phyloP scores from a whole-genome alignment of 2,329 filamentous ascomycete genomes.

The Trichoderma sp. region DNA sequence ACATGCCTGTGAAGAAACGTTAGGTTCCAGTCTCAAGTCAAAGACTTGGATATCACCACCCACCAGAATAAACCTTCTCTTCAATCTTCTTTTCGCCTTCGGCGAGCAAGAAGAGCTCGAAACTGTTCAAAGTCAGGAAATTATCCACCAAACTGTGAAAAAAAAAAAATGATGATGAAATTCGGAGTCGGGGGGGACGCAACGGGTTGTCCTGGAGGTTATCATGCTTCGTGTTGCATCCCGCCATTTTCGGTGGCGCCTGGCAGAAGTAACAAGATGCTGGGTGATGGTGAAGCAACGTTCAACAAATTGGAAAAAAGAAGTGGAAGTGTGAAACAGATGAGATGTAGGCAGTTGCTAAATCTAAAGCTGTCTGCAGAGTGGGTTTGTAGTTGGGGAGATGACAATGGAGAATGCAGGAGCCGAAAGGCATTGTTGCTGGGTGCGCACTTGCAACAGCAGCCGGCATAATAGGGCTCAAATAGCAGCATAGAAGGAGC shows the following conservation, averaged over 20 bases:
- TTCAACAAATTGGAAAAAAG: neutral
- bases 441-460: conserved; percentile 2
- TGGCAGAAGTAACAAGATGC: neutral
- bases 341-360: neutral
- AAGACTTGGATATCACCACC: conserved; percentile 33
- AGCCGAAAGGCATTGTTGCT: neutral
- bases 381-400: neutral
- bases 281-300: neutral
- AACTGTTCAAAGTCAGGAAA: conserved; percentile 52
- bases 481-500: neutral
- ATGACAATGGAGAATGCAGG: neutral
- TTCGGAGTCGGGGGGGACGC: conserved; percentile 24
- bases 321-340: neutral
- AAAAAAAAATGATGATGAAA: neutral
- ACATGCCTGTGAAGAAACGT: conserved; percentile 58
- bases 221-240: conserved; percentile 39
- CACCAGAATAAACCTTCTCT: conserved; percentile 84
- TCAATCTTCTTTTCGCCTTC: conserved; percentile 93
- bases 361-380: neutral
- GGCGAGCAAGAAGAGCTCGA: conserved; percentile 85
- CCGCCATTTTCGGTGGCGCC: conserved; percentile 30
- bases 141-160: neutral
- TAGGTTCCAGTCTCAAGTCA: neutral
- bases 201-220: conserved; percentile 39
- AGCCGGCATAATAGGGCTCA: neutral